Evolutionary conservation across 306 rosid genomes (phyloP).

Genomic region (Canavalia ensiformis): DNA sequence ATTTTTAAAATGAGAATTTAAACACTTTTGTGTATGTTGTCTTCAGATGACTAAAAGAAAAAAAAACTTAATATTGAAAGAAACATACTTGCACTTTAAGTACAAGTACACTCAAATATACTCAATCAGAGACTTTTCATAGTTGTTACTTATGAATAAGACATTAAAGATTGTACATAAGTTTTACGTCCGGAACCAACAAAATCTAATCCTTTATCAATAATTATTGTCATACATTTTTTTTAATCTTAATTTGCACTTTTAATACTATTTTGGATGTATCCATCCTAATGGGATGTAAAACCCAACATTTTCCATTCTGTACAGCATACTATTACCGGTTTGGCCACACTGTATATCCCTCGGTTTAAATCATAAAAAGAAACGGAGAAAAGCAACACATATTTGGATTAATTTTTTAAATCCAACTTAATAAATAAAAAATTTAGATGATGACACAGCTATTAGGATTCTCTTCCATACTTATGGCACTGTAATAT

Average conservation of each 20-base stretch:
- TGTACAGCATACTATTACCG: not conserved
- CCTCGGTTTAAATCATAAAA: not conserved
- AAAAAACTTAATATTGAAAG: not conserved
- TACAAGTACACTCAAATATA: not conserved
- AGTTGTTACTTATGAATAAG: not conserved
- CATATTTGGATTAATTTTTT: not conserved
- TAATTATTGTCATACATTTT: too few species aligned
- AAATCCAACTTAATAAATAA: not conserved
- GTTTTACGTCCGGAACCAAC: not conserved
- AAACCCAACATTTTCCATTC: too few species aligned
- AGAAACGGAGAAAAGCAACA: not conserved
- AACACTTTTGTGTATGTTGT: not conserved
- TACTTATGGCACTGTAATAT: slow-evolving; percentile 35
- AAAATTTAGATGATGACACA: slow-evolving; percentile 68
- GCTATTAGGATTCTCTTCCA: slow-evolving; percentile 68
- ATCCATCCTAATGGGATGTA: too few species aligned
- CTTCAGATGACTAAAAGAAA: not conserved
- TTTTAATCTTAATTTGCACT: too few species aligned
- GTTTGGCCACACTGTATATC: slow-evolving; percentile 15
- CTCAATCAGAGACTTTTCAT: not conserved
- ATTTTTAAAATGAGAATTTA: not conserved
- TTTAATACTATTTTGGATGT: too few species aligned
- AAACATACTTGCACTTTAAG: not conserved
- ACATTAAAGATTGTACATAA: slow-evolving; percentile 2
- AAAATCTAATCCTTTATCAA: not conserved